A percentile compares a stretch with the other conserved stretches of the same genome.
phyloP scores from a whole-genome alignment of 2,329 filamentous ascomycete species.

The Cryphonectria carpinicola region DNA sequence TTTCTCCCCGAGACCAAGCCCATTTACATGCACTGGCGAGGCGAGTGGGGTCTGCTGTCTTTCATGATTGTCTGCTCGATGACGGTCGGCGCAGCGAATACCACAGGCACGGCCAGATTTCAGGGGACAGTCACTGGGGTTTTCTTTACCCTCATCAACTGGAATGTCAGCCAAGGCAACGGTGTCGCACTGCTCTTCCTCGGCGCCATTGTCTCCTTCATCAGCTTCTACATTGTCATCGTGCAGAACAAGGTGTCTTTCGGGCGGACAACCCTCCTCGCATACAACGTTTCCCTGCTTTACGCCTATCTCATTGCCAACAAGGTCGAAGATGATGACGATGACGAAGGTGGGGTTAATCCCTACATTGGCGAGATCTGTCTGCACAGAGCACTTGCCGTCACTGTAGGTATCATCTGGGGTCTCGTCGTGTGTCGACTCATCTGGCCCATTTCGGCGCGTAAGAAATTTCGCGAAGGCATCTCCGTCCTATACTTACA shows the following conservation, averaged over 20 bases:
- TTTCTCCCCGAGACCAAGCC: constrained; percentile 80
- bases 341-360: constrained; percentile 83
- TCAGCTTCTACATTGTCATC: constrained; percentile 89
- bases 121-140: constrained; percentile 85
- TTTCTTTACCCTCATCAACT: constrained; percentile 72
- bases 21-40: constrained; percentile 84
- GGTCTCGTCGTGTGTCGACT: constrained; percentile 86
- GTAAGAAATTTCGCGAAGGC: constrained; percentile 86
- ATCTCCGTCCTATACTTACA: constrained; percentile 90
- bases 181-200: constrained; percentile 76
- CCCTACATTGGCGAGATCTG: constrained; percentile 89
- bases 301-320: constrained; percentile 92
- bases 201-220: constrained; percentile 79
- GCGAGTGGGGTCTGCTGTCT: constrained; percentile 94
- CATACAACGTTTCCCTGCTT: constrained; percentile 92
- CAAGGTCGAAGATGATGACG: constrained; percentile 77
- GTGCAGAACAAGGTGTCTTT: constrained; percentile 84
- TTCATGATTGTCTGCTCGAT: constrained; percentile 99
- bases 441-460: constrained; percentile 92
- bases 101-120: constrained; percentile 85
- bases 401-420: constrained; percentile 87
- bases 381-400: constrained; percentile 83
- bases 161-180: constrained; percentile 77
- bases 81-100: constrained; percentile 96
- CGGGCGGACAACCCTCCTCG: constrained; percentile 90